Conservation (phyloP, 306 rosid genomes). For the Cucurbita argyrosperma region DNA sequence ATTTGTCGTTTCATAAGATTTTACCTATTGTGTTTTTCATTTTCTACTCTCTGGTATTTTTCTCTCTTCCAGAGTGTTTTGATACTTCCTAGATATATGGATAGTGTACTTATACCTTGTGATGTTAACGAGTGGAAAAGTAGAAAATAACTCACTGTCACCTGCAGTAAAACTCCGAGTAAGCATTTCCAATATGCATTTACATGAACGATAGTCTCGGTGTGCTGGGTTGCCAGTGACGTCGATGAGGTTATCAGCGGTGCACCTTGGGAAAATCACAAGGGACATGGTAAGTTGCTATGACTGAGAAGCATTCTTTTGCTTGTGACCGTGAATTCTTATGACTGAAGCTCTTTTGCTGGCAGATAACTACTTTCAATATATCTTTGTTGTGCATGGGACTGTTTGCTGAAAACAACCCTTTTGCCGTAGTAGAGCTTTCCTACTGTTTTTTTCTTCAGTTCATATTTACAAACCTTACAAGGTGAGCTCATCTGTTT, state of each 20-base stretch:
- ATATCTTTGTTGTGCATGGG: conserved; percentile 67
- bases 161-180: conserved; percentile 56
- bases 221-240: conserved; percentile 70
- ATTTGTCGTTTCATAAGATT: background rate
- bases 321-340: background rate
- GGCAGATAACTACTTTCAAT: conserved; percentile 89
- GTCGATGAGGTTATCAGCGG: conserved; percentile 98
- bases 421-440: conserved; percentile 27
- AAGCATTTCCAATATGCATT: conserved; percentile 73
- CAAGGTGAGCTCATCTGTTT: conserved; percentile 7
- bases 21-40: background rate
- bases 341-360: conserved; percentile 7
- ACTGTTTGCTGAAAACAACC: conserved; percentile 62
- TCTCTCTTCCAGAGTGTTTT: background rate
- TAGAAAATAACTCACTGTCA: conserved; percentile 7
- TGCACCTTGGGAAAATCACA: conserved; percentile 84
- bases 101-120: background rate
- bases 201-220: conserved; percentile 97
- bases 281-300: conserved; percentile 65
- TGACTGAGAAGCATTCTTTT: conserved; percentile 6
- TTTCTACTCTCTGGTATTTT: background rate
- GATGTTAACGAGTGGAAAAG: background rate
- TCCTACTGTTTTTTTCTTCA: conserved; percentile 5
- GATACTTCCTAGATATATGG: background rate
- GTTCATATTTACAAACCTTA: background rate